A percentile compares a stretch with the other conserved stretches of the same genome.
Conservation (phyloP, 2,329 filamentous ascomycete genomes). For the Clonostachys solani region DNA sequence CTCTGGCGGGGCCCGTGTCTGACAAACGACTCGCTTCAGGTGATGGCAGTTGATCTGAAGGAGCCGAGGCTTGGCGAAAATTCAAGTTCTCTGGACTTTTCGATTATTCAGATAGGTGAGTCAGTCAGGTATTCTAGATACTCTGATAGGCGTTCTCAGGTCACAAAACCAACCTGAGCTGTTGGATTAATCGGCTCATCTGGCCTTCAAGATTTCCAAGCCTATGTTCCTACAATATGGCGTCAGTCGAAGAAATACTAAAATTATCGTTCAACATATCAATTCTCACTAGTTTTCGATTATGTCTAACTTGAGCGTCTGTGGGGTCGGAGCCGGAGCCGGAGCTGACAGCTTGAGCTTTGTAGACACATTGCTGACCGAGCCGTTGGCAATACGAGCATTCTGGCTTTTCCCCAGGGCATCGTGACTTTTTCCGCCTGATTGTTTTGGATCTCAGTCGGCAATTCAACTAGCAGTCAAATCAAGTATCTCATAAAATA, state of each 20-base stretch:
- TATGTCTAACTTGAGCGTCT: slow-evolving; percentile 12
- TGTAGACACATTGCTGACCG: slow-evolving; percentile 39
- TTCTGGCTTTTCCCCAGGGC: slow-evolving; percentile 41
- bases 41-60: too few relatives aligned
- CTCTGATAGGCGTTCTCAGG: too few relatives aligned
- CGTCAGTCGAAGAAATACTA: too few relatives aligned
- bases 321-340: background rate
- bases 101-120: too few relatives aligned
- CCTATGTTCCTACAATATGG: slow-evolving; percentile 17
- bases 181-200: slow-evolving; percentile 12
- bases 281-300: slow-evolving; percentile 18
- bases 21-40: too few relatives aligned
- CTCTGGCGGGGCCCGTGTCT: too few relatives aligned
- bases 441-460: background rate
- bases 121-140: too few relatives aligned
- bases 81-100: too few relatives aligned
- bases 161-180: background rate
- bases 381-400: slow-evolving; percentile 45
- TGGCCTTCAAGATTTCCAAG: slow-evolving; percentile 22
- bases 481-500: too few relatives aligned
- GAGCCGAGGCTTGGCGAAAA: too few relatives aligned
- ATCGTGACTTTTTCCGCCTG: slow-evolving; percentile 46
- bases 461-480: background rate
- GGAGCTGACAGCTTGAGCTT: slow-evolving; percentile 4
- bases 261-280: too few relatives aligned